Conservation (phyloP, 2,329 filamentous ascomycete genomes). For the Hymenotorrendiella dingleyae region DNA sequence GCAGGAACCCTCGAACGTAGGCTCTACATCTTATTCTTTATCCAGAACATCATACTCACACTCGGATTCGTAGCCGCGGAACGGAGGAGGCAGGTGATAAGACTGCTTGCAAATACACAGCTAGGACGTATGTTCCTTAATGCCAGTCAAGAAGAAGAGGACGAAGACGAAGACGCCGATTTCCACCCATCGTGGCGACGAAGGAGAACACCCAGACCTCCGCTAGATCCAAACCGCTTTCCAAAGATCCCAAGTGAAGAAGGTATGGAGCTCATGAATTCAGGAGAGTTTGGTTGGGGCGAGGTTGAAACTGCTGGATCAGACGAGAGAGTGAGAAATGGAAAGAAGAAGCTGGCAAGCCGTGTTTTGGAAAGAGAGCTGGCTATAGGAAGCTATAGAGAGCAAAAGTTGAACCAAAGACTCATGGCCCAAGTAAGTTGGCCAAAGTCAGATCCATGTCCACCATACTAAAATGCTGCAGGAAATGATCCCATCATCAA, state of each 20-base stretch:
- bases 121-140: conserved; percentile 19
- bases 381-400: conserved; percentile 57
- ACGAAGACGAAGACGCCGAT: conserved; percentile 21
- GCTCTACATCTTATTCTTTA: conserved; percentile 20
- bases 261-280: conserved; percentile 73
- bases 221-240: conserved; percentile 54
- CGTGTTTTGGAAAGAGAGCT: conserved; percentile 78
- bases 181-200: conserved; percentile 37
- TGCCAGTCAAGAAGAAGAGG: conserved; percentile 15
- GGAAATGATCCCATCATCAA: conserved; percentile 69
- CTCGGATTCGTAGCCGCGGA: conserved; percentile 21
- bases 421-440: conserved; percentile 60
- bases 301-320: conserved; percentile 46
- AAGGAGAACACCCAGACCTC: conserved; percentile 36
- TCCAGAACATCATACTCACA: conserved; percentile 25
- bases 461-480: conserved; percentile 31
- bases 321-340: conserved; percentile 36
- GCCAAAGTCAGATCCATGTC: neutral
- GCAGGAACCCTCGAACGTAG: conserved; percentile 28
- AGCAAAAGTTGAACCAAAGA: conserved; percentile 53
- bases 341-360: conserved; percentile 54
- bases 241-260: conserved; percentile 79
- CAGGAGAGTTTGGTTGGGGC: conserved; percentile 71
- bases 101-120: conserved; percentile 20
- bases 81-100: conserved; percentile 18